phyloP scores from a whole-genome alignment of 345 rosid species.

The Cardamine chenopodiifolia region DNA sequence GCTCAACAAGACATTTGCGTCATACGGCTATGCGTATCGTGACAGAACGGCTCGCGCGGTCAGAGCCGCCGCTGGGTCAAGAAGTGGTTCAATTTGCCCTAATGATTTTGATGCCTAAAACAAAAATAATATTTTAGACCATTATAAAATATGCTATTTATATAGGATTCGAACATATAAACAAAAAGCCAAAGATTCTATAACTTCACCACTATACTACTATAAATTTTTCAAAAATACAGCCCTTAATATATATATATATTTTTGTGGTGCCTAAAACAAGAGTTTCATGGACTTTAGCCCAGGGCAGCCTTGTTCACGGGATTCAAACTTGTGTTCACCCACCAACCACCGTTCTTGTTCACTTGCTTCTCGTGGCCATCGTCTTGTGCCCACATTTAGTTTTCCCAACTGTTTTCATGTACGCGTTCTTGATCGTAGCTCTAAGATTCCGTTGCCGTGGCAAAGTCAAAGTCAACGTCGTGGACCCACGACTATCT shows the following conservation, averaged over 20 bases:
- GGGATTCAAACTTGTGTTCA: constrained; percentile 76
- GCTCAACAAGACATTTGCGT: constrained; percentile 82
- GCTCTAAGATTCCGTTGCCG: constrained; percentile 62
- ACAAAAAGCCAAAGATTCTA: no score
- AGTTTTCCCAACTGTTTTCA: constrained; percentile 75
- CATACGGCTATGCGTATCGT: constrained; percentile 90
- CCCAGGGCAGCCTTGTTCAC: no score
- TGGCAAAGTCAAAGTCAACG: constrained; percentile 50
- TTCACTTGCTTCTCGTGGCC: constrained; percentile 68
- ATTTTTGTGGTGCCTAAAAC: no score
- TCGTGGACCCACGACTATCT: constrained; percentile 65
- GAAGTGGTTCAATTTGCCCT: no score
- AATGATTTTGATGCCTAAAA: no score
- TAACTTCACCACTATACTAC: no score
- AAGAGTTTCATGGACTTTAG: no score
- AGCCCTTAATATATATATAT: no score
- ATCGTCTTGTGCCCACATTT: constrained; percentile 76
- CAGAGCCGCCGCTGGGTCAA: constrained; percentile 81
- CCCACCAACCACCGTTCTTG: constrained; percentile 67
- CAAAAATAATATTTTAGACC: no score
- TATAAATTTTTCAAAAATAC: no score
- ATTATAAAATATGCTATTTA: no score
- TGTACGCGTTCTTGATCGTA: constrained; percentile 78
- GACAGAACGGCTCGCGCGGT: constrained; percentile 63
- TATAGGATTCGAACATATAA: no score